A percentile compares a stretch with the other conserved stretches of the same genome.
Evolutionary conservation across 2,329 filamentous ascomycete genomes (phyloP).

Genomic region (Ascochyta lentis): DNA sequence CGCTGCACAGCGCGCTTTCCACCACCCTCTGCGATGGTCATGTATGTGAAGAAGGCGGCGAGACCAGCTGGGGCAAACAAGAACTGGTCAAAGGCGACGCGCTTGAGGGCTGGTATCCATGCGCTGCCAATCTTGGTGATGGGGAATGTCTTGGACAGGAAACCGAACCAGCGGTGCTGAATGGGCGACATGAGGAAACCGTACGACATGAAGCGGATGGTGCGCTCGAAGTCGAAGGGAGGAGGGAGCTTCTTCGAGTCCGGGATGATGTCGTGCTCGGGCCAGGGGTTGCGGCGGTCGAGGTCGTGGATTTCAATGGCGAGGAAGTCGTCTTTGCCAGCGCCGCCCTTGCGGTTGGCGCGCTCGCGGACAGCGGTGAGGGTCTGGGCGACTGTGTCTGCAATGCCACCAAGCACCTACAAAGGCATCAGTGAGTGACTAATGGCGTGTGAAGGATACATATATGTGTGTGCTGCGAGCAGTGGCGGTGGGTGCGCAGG

Average conservation of each 20-base stretch:
- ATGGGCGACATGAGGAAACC: constrained; percentile 95
- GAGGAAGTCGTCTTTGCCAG: constrained; percentile 71
- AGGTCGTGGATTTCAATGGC: constrained; percentile 90
- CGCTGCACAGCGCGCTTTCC: constrained; percentile 77
- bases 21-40: constrained; percentile 95
- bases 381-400: constrained; percentile 93
- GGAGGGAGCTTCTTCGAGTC: constrained; percentile 69
- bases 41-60: constrained; percentile 88
- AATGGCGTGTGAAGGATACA: not conserved
- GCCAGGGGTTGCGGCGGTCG: constrained; percentile 76
- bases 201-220: constrained; percentile 96
- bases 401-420: constrained; percentile 81
- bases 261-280: constrained; percentile 70
- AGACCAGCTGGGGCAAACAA: constrained; percentile 91
- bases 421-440: constrained; percentile 14
- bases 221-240: constrained; percentile 92
- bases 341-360: constrained; percentile 67
- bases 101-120: constrained; percentile 81
- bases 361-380: constrained; percentile 82
- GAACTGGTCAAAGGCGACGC: constrained; percentile 90
- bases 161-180: constrained; percentile 95
- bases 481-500: constrained; percentile 1
- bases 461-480: not conserved
- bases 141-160: constrained; percentile 82
- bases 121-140: constrained; percentile 74